Conservation (phyloP, 2,329 filamentous ascomycete species). For the Colletotrichum plurivorum region DNA sequence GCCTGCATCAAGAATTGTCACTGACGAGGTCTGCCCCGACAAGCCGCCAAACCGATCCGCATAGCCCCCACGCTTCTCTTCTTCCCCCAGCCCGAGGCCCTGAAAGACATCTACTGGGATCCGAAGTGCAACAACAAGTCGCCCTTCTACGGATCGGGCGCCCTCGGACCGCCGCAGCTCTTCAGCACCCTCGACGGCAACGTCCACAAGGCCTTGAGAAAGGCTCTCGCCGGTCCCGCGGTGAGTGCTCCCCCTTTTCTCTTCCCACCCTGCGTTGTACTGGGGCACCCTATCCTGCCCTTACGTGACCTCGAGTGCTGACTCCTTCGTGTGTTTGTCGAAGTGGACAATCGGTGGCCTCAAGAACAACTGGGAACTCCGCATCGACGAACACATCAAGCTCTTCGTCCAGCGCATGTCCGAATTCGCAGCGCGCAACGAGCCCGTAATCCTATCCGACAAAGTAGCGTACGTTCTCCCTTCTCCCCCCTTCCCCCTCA, state of each 20-base stretch:
- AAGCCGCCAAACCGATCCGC: constrained; percentile 26
- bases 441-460: constrained; percentile 22
- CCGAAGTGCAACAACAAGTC: constrained; percentile 27
- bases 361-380: constrained; percentile 30
- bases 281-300: no score
- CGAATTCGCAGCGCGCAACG: constrained; percentile 13
- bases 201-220: constrained; percentile 10
- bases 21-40: background rate
- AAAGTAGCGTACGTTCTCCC: constrained; percentile 13
- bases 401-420: constrained; percentile 23
- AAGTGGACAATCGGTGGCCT: constrained; percentile 25
- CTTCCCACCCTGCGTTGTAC: no score
- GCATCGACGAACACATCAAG: constrained; percentile 22
- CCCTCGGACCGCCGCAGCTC: constrained; percentile 23
- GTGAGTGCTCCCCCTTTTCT: background rate
- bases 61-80: constrained; percentile 21
- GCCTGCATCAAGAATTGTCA: background rate
- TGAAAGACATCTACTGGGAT: constrained; percentile 29
- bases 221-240: constrained; percentile 21
- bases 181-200: constrained; percentile 25
- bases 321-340: no score
- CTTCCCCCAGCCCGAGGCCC: constrained; percentile 19
- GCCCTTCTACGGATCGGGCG: constrained; percentile 12
- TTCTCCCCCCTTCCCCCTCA: no score
- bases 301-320: no score